Percentiles rank a stretch among this genome's conserved stretches.
These are phyloP conservation scores for Coleophoma eucalyptorum DNA, from an alignment of 2,329 filamentous ascomycete species.

Conservation along the genomic window DNA sequence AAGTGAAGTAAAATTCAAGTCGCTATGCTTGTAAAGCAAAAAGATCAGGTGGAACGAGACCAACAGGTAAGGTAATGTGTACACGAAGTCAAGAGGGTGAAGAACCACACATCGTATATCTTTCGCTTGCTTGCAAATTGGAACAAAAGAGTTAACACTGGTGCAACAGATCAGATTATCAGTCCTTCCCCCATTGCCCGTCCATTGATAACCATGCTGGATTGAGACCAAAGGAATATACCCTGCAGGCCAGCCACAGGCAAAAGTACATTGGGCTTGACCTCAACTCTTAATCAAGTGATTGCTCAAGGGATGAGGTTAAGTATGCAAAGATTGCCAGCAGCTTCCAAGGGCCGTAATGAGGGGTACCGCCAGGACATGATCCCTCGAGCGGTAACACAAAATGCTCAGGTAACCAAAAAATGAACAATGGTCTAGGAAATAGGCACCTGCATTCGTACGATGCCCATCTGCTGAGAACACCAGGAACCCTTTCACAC, in stretches of 20 bases:
- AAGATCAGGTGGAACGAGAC: slow-evolving; percentile 10
- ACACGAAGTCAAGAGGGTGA: slow-evolving; percentile 9
- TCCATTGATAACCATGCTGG: slow-evolving; percentile 19
- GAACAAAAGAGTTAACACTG: slow-evolving; percentile 7
- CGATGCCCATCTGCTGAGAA: slow-evolving; percentile 24
- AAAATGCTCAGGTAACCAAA: slow-evolving; percentile 20
- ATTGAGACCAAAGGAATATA: slow-evolving; percentile 16
- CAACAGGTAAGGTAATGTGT: slow-evolving; percentile 12
- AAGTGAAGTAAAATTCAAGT: slow-evolving; percentile 18
- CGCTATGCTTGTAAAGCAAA: slow-evolving; percentile 13
- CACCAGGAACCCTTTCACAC: slow-evolving; percentile 12
- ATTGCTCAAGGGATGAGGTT: slow-evolving; percentile 11
- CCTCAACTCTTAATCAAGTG: slow-evolving; percentile 9
- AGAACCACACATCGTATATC: slow-evolving; percentile 2
- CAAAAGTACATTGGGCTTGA: slow-evolving; percentile 17
- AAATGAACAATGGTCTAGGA: slow-evolving; percentile 18
- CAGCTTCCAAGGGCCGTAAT: slow-evolving; percentile 19
- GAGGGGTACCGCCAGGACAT: slow-evolving; percentile 19
- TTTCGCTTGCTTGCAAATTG: slow-evolving; percentile 11
- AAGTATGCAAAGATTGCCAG: slow-evolving; percentile 25
- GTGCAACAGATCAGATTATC: slow-evolving; percentile 25
- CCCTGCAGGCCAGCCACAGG: slow-evolving; percentile 21
- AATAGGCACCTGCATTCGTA: slow-evolving; percentile 20
- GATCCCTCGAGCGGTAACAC: slow-evolving; percentile 5
- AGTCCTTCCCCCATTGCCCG: slow-evolving; percentile 15